phyloP scores from a whole-genome alignment of 345 rosid genomes.

The Eucalyptus marginata region DNA sequence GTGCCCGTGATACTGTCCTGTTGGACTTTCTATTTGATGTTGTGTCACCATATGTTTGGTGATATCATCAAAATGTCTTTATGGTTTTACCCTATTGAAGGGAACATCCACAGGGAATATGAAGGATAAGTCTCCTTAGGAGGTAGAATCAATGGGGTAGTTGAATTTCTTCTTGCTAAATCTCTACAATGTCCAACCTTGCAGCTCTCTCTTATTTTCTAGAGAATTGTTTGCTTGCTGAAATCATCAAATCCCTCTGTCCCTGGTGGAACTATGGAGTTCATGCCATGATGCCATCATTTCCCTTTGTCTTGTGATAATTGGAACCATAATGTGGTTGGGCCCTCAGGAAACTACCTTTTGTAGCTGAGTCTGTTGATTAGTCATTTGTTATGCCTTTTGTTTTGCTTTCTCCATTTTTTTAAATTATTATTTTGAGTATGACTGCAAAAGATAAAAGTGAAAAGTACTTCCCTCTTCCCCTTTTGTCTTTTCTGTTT shows the following conservation, averaged over 20 bases:
- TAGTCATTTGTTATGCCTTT: not conserved
- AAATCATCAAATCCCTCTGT: not conserved
- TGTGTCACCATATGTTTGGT: not conserved
- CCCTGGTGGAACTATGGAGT: not conserved
- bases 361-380: not conserved
- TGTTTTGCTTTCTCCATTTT: not conserved
- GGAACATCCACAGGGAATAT: not conserved
- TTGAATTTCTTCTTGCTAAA: not conserved
- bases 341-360: not conserved
- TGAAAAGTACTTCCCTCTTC: not conserved
- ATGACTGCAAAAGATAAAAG: not conserved
- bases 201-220: not conserved
- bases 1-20: not conserved
- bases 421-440: not conserved
- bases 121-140: not conserved
- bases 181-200: not conserved
- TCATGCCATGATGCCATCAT: not conserved
- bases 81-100: not conserved
- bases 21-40: not conserved
- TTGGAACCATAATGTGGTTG: not conserved
- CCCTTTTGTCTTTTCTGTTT: not conserved
- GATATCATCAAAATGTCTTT: not conserved
- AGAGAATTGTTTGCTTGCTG: not conserved
- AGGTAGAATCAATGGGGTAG: not conserved
- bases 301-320: not conserved